phyloP scores from a whole-genome alignment of 108 stramenopile genomes.

The Poteriospumella lacustris region DNA sequence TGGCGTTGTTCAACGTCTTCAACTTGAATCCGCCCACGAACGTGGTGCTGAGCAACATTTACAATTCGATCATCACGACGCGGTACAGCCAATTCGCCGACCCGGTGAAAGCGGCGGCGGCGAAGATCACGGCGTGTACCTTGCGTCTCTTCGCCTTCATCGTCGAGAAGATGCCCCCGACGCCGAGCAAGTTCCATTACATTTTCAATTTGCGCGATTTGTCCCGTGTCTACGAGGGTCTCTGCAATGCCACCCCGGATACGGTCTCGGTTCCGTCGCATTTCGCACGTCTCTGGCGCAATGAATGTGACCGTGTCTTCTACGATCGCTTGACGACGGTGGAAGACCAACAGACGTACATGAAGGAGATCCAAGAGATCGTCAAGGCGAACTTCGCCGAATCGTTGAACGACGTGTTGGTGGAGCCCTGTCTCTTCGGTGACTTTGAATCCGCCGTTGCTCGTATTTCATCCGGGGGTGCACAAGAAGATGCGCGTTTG shows the following conservation, averaged over 20 bases:
- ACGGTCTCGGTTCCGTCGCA: conserved; percentile 19
- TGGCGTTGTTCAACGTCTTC: conserved; percentile 63
- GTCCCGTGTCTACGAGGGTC: conserved; percentile 61
- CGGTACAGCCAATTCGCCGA: conserved; percentile 41
- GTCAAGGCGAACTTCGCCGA: conserved; percentile 39
- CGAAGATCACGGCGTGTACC: conserved; percentile 48
- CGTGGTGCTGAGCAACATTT: conserved; percentile 54
- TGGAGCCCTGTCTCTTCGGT: conserved; percentile 51
- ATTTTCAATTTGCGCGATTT: conserved; percentile 67
- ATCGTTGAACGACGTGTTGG: conserved; percentile 20
- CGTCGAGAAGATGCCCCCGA: conserved; percentile 58
- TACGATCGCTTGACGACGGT: conserved; percentile 53
- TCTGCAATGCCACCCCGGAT: conserved; percentile 62
- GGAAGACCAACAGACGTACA: conserved; percentile 44
- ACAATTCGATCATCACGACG: conserved; percentile 48
- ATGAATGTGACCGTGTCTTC: conserved; percentile 61
- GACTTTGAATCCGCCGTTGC: conserved; percentile 48
- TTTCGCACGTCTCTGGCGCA: conserved; percentile 59
- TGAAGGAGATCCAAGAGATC: conserved; percentile 36
- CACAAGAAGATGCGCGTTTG: conserved; percentile 53
- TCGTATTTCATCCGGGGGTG: conserved; percentile 51
- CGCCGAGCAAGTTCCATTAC: conserved; percentile 63
- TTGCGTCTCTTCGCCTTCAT: conserved; percentile 51
- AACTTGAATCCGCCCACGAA: conserved; percentile 56
- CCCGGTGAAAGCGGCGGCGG: conserved; percentile 45